Evolutionary conservation across 768 basidiomycete species (phyloP).

Genomic region (Holtermannia corniformis): DNA sequence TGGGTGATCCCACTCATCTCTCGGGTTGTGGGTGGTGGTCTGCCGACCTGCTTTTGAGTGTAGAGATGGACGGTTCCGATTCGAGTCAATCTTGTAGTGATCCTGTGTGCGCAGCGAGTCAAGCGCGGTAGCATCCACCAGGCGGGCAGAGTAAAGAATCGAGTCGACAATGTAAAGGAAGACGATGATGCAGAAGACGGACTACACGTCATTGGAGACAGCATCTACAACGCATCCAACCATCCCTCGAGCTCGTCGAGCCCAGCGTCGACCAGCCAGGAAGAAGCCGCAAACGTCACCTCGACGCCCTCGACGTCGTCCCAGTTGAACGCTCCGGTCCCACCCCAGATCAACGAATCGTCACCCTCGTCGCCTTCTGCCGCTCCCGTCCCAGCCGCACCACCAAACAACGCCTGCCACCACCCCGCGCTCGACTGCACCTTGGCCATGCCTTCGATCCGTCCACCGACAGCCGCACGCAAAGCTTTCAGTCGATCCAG

Average conservation of each 20-base stretch:
- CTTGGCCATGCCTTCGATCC: slow-evolving; percentile 33
- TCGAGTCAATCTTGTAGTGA: background rate
- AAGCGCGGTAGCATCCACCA: too few relatives aligned
- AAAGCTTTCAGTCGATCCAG: slow-evolving; percentile 35
- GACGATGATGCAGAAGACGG: too few relatives aligned
- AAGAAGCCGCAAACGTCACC: slow-evolving; percentile 25
- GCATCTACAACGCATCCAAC: too few relatives aligned
- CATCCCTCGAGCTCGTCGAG: background rate
- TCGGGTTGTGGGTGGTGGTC: background rate
- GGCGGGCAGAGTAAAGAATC: too few relatives aligned
- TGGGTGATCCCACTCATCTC: background rate
- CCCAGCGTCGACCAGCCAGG: background rate
- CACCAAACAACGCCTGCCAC: slow-evolving; percentile 1
- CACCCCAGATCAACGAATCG: slow-evolving; percentile 37
- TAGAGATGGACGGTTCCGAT: background rate
- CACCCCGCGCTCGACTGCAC: slow-evolving; percentile 1
- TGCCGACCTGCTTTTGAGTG: too few relatives aligned
- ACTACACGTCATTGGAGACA: too few relatives aligned
- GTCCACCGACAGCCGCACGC: slow-evolving; percentile 15
- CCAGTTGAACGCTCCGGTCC: slow-evolving; percentile 32
- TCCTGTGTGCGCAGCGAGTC: background rate
- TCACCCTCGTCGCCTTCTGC: slow-evolving; percentile 25
- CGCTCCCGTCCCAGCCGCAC: slow-evolving; percentile 8
- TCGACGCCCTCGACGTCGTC: slow-evolving; percentile 38
- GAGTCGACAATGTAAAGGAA: too few relatives aligned